Conservation (phyloP, 768 basidiomycete species). For the Phlebiopsis gigantea region DNA sequence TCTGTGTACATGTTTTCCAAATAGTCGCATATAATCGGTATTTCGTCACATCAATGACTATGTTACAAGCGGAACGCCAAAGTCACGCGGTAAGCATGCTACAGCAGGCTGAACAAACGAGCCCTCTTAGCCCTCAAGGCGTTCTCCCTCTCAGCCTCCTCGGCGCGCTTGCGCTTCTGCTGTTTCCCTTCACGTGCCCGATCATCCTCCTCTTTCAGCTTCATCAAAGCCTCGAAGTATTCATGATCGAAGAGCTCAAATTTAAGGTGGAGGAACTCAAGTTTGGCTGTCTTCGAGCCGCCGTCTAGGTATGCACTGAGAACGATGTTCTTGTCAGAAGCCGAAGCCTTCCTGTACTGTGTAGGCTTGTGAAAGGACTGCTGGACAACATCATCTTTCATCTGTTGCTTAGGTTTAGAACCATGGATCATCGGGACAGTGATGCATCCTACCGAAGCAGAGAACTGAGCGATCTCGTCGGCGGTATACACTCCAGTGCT, state of each 20-base stretch:
- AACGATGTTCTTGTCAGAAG: neutral
- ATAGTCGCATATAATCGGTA: no score
- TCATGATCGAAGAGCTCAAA: neutral
- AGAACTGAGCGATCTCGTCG: neutral
- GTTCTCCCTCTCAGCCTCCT: no score
- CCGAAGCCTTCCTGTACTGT: neutral
- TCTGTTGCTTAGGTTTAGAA: neutral
- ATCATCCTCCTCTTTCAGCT: neutral
- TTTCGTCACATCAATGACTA: no score
- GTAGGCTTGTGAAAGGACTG: neutral
- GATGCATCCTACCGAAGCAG: no score
- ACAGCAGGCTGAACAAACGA: no score
- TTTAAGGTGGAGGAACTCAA: neutral
- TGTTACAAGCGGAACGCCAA: no score
- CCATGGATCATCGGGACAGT: no score
- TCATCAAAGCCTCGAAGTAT: neutral
- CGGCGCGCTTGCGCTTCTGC: neutral
- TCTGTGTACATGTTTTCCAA: no score
- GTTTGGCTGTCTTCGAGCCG: neutral
- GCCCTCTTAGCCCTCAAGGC: no score
- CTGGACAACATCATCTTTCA: neutral
- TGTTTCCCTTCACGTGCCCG: neutral
- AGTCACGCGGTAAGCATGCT: no score
- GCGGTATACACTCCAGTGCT: neutral
- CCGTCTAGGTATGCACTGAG: neutral